These are phyloP conservation scores for Cylindrotheca fusiformis DNA, from an alignment of 108 stramenopile genomes.

Conservation along the genomic window DNA sequence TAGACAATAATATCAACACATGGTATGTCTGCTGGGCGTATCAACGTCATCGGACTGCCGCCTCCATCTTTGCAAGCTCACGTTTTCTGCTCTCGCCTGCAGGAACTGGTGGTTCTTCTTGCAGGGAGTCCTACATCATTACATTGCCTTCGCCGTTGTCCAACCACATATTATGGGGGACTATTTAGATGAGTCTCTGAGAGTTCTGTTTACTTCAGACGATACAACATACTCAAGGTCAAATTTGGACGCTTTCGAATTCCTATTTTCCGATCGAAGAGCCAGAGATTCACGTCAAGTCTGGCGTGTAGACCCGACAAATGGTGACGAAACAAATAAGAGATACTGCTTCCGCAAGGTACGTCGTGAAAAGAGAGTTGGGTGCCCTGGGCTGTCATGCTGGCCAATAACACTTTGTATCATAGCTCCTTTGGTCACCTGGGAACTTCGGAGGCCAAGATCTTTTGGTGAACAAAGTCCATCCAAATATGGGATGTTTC, in stretches of 20 bases:
- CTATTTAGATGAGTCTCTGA: neutral
- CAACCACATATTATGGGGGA: conserved; percentile 12
- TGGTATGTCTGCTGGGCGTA: neutral
- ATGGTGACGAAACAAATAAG: conserved; percentile 1
- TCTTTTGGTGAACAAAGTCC: conserved; percentile 16
- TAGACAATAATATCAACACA: neutral
- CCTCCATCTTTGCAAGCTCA: neutral
- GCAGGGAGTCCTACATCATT: conserved; percentile 8
- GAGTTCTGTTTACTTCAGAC: conserved; percentile 11
- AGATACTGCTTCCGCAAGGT: conserved; percentile 17
- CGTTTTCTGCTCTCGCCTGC: neutral
- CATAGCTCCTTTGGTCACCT: conserved; percentile 5
- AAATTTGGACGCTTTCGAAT: conserved; percentile 22
- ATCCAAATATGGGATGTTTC: conserved; percentile 15
- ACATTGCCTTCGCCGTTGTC: conserved; percentile 4
- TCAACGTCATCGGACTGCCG: no score
- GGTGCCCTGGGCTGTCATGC: no score
- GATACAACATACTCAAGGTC: neutral
- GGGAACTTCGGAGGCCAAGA: neutral
- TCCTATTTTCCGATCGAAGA: conserved; percentile 19
- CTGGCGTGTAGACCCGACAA: conserved; percentile 9
- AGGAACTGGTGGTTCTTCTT: conserved; percentile 37
- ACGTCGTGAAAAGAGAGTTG: neutral
- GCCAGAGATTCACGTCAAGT: conserved; percentile 19
- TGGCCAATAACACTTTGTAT: no score